Evolutionary conservation across 2,329 filamentous ascomycete genomes (phyloP), one percentile per base, ranked within the genome.

Genomic region (Aspergillus ibericus): DNA sequence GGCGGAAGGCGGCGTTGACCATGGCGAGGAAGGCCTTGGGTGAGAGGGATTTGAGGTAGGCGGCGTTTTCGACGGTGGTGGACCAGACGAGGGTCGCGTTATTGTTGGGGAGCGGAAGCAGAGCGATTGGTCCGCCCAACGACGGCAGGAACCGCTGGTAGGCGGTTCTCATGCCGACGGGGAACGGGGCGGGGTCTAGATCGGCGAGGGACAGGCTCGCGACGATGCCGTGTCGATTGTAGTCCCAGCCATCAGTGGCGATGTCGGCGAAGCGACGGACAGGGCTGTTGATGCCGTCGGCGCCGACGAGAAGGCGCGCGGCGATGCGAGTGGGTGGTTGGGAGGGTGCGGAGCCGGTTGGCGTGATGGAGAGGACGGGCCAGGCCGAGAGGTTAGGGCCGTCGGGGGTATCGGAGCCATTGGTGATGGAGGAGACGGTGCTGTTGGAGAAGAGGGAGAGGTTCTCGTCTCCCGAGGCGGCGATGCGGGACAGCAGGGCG

Each of bases 121-220:
- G 87, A 16, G 95, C 95, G 53, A 98, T 86, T 0, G 95, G 95
- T 0, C 95, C 95, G 0, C 78, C 78, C 5, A 81, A 69, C 5
- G 91, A 91, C 4, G 95, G 95, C 13, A 99, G 81, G 79, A 99
- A 99, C 55, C 95, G 87, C 77, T 99, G 95, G 74, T 96, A 99
- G 25, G 95, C 95, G 50, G 88, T 92, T 72, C 90, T 92, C 68
- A 71, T 78, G 50, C 80, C 77, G 25, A 61, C 59, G 10, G 69
- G 66, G 59, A 72, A 72, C 7, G 68, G 46, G 29, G 66, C 58
- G 3, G 63, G 60, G 68, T 61, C 74, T 67, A 62, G 70, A 44
- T 60, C 77, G 55, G 89, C 85, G 20, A 97, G 81, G 65, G 88
- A 82, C 15, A 99, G 79, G 4, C 93, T 96, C 53, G 95, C 95